Evolutionary conservation across 2,329 filamentous ascomycete species (phyloP).

Genomic region (Colletotrichum tamarilloi): DNA sequence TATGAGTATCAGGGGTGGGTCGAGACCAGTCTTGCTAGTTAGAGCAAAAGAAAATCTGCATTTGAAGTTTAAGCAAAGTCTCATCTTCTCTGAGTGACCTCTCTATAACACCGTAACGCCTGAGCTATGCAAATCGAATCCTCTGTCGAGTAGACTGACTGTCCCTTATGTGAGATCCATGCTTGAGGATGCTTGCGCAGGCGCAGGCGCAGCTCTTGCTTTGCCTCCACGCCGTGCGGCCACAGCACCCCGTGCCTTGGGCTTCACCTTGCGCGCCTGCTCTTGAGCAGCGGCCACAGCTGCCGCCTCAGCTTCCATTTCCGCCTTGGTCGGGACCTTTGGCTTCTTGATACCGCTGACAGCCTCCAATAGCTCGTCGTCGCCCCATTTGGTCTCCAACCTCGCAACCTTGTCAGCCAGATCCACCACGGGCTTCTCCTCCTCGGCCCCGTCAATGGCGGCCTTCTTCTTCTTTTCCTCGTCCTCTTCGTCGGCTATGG

Average conservation of each 20-base stretch:
- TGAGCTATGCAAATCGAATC: conserved; percentile 31
- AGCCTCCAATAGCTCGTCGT: conserved; percentile 56
- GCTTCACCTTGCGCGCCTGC: conserved; percentile 43
- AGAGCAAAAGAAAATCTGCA: conserved; percentile 31
- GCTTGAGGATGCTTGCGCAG: conserved; percentile 37
- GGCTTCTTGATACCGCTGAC: conserved; percentile 56
- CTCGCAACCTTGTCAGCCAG: conserved; percentile 52
- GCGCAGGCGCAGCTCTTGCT: conserved; percentile 39
- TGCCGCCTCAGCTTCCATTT: conserved; percentile 41
- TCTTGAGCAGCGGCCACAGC: conserved; percentile 39
- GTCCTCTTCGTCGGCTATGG: conserved; percentile 31
- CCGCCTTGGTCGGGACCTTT: conserved; percentile 39
- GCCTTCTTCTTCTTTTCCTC: conserved; percentile 43
- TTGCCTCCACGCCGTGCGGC: conserved; percentile 43
- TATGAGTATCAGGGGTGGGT: conserved; percentile 19
- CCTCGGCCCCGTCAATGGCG: conserved; percentile 23
- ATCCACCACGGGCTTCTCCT: conserved; percentile 25
- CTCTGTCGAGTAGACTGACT: background rate
- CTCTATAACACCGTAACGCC: conserved; percentile 29
- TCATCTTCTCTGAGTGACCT: background rate
- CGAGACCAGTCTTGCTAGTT: conserved; percentile 28
- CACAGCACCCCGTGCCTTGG: conserved; percentile 26
- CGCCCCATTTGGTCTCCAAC: conserved; percentile 55
- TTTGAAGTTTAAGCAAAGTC: conserved; percentile 32
- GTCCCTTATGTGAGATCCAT: conserved; percentile 33